These are phyloP conservation scores for Coniochaeta hoffmannii DNA, from an alignment of 2,329 filamentous ascomycete genomes.

Conservation along the genomic window DNA sequence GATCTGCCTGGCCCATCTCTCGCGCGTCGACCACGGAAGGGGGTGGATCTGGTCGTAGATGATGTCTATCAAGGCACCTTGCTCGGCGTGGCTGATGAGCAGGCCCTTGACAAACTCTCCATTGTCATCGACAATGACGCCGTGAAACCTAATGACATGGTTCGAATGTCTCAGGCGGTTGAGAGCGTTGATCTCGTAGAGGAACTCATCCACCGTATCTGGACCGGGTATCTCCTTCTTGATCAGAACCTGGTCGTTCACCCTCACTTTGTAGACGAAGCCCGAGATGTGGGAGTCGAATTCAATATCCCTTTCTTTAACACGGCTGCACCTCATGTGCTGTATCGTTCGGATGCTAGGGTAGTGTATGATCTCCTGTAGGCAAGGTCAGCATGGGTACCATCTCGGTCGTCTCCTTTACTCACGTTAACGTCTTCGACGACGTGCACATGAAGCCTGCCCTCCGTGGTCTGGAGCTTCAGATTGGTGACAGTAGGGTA, in stretches of 20 bases:
- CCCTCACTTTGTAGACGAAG: slow-evolving; percentile 89
- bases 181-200: slow-evolving; percentile 97
- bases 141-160: slow-evolving; percentile 80
- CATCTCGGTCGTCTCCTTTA: slow-evolving; percentile 11
- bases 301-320: slow-evolving; percentile 65
- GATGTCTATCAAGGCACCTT: slow-evolving; percentile 83
- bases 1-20: slow-evolving; percentile 88
- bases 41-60: slow-evolving; percentile 68
- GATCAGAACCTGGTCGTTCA: slow-evolving; percentile 64
- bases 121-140: slow-evolving; percentile 76
- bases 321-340: slow-evolving; percentile 60
- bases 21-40: slow-evolving; percentile 63
- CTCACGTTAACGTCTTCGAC: slow-evolving; percentile 84
- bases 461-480: slow-evolving; percentile 82
- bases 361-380: slow-evolving; percentile 77
- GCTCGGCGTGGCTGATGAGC: slow-evolving; percentile 78
- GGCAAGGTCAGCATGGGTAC: neutral
- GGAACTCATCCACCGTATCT: slow-evolving; percentile 90
- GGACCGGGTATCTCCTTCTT: slow-evolving; percentile 98
- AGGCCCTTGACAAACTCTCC: slow-evolving; percentile 74
- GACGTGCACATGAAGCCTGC: slow-evolving; percentile 88
- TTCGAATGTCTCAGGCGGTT: slow-evolving; percentile 63
- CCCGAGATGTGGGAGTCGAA: slow-evolving; percentile 94
- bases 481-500: slow-evolving; percentile 95
- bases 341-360: slow-evolving; percentile 66